Evolutionary conservation across 108 stramenopile species (phyloP).

Genomic region (Phaeodactylum tricornutum): DNA sequence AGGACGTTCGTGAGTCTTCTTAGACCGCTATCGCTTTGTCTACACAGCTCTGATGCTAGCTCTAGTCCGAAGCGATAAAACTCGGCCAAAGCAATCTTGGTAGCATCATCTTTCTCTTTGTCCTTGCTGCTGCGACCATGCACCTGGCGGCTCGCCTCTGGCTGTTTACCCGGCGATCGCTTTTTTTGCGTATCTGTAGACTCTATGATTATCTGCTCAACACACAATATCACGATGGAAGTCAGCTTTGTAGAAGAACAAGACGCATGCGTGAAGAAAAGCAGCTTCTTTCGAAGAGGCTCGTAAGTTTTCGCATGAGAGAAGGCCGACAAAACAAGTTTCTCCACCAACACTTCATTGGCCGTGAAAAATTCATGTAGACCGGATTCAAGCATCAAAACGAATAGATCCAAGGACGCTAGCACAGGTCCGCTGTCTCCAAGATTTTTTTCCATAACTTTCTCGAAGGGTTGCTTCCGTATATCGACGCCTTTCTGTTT

Average conservation of each 20-base stretch:
- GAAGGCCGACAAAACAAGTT: not conserved
- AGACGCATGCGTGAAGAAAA: not conserved
- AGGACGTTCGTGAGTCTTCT: not conserved
- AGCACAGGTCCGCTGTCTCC: not conserved
- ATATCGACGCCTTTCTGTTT: too few species aligned
- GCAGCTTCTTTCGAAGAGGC: not conserved
- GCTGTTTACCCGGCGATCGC: not conserved
- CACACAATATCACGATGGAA: too few species aligned
- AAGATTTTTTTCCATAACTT: constrained; percentile 1
- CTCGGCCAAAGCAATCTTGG: not conserved
- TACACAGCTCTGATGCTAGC: not conserved
- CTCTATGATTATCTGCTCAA: too few species aligned
- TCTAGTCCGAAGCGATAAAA: not conserved
- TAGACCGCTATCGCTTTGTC: too few species aligned
- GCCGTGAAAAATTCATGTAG: too few species aligned
- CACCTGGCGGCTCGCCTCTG: not conserved
- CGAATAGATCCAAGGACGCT: not conserved
- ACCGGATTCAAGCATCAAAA: not conserved
- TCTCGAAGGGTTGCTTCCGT: constrained; percentile 6
- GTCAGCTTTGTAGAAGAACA: constrained; percentile 3
- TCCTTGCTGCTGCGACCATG: too few species aligned
- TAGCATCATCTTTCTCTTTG: not conserved
- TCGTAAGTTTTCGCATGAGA: not conserved
- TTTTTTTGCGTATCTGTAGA: too few species aligned
- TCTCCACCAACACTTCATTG: not conserved